Percentiles rank a stretch among this genome's conserved stretches.
Evolutionary conservation across 2,329 filamentous ascomycete genomes (phyloP).

Genomic region (Scleromitrula shiraiana): DNA sequence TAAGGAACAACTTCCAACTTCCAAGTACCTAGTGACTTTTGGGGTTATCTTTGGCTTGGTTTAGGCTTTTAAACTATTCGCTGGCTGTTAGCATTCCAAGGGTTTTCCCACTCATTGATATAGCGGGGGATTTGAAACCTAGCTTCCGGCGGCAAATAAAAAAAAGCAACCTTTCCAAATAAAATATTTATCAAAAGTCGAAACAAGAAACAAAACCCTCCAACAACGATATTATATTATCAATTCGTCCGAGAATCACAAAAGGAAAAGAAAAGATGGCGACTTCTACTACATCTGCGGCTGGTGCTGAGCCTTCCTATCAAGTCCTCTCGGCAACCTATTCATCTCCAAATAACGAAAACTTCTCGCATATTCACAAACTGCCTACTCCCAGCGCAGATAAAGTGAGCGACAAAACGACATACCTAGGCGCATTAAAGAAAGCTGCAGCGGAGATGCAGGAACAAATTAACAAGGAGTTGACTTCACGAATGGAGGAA

Average conservation of each 20-base stretch:
- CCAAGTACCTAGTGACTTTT: neutral
- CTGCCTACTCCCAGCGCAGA: conserved; percentile 32
- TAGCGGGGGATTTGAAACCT: conserved; percentile 5
- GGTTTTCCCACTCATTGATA: too few relatives aligned
- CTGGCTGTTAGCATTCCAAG: neutral
- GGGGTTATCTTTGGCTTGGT: neutral
- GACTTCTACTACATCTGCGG: neutral
- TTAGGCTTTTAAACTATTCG: neutral
- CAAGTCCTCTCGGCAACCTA: conserved; percentile 39
- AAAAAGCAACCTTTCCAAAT: neutral
- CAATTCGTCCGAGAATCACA: neutral
- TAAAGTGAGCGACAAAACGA: conserved; percentile 42
- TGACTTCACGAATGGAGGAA: conserved; percentile 67
- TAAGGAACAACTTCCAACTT: too few relatives aligned
- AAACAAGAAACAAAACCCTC: neutral
- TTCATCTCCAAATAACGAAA: conserved; percentile 40
- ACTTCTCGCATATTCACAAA: conserved; percentile 37
- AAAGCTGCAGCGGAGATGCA: conserved; percentile 52
- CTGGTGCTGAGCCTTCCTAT: neutral
- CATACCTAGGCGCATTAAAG: conserved; percentile 53
- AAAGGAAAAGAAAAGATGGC: neutral
- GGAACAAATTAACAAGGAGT: conserved; percentile 57
- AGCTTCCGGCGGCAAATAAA: neutral
- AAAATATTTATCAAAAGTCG: too few relatives aligned
- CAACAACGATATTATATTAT: neutral